These are phyloP conservation scores for Cladosporium sphaerospermum DNA, from an alignment of 2,329 filamentous ascomycete species.

Conservation along the genomic window DNA sequence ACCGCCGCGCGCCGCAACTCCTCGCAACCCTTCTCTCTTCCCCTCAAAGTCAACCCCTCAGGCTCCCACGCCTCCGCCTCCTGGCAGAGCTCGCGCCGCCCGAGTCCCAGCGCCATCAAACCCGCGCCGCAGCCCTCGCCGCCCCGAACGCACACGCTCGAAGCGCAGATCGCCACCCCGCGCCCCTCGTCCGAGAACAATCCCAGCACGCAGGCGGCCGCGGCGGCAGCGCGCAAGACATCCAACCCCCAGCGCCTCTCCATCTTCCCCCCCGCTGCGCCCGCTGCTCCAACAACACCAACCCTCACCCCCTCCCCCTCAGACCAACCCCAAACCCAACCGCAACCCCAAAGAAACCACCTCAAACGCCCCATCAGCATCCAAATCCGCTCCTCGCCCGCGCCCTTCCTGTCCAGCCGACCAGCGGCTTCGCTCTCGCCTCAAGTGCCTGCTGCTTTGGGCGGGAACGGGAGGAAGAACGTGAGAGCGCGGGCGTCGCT, in stretches of 20 bases:
- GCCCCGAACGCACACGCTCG: conserved; percentile 17
- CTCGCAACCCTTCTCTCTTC: conserved; percentile 25
- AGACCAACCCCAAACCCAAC: neutral
- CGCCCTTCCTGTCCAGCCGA: conserved; percentile 38
- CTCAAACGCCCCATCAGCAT: conserved; percentile 40
- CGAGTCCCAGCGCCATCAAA: neutral
- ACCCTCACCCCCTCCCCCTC: conserved; percentile 9
- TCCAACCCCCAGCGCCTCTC: conserved; percentile 15
- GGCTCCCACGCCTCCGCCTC: conserved; percentile 6
- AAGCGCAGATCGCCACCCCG: conserved; percentile 18
- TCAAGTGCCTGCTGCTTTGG: too few relatives aligned
- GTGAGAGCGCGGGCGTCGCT: neutral
- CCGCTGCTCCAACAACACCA: conserved; percentile 2
- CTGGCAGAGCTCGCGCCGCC: conserved; percentile 4
- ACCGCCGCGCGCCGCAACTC: conserved; percentile 11
- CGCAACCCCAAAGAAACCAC: conserved; percentile 7
- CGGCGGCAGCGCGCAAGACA: neutral
- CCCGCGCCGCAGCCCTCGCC: neutral
- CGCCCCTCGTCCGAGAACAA: neutral
- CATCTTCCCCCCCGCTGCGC: conserved; percentile 15
- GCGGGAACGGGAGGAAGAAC: neutral
- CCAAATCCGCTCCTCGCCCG: conserved; percentile 37
- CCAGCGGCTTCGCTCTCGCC: conserved; percentile 15
- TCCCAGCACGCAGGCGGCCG: neutral
- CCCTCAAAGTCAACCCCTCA: conserved; percentile 29